Conservation (phyloP, 805 yeast species). For the Wickerhamiella kurtzmanii region DNA sequence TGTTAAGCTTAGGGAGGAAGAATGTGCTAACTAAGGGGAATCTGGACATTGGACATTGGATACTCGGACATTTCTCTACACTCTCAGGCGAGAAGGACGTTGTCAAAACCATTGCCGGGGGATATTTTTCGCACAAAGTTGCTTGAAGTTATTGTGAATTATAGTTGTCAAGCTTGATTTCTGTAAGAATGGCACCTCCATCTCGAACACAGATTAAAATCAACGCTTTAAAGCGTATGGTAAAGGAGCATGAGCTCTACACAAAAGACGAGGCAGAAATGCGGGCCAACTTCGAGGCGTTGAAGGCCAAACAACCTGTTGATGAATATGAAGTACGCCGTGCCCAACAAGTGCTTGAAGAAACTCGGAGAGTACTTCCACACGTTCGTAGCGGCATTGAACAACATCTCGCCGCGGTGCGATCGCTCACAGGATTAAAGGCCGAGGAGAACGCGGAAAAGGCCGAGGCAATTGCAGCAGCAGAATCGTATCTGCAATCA, state of each 20-base stretch:
- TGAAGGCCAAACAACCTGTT: conserved; percentile 32
- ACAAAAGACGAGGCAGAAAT: conserved; percentile 46
- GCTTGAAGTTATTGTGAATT: no score
- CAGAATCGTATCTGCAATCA: conserved; percentile 7
- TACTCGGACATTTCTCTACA: no score
- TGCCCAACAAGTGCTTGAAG: conserved; percentile 36
- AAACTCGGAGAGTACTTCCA: conserved; percentile 41
- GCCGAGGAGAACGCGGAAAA: conserved; percentile 19
- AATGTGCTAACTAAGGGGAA: not conserved
- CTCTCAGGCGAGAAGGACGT: no score
- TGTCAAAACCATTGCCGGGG: no score
- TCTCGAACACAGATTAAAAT: conserved; percentile 56
- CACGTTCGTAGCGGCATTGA: conserved; percentile 34
- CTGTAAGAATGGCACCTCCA: conserved; percentile 46
- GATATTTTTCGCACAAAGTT: no score
- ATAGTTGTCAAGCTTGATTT: no score
- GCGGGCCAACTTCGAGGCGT: conserved; percentile 32
- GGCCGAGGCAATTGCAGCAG: conserved; percentile 13
- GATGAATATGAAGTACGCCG: conserved; percentile 54
- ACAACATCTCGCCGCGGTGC: conserved; percentile 17
- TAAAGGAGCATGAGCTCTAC: conserved; percentile 55
- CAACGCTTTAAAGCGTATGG: conserved; percentile 51
- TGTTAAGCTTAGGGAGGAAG: not conserved
- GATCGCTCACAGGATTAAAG: conserved; percentile 12
- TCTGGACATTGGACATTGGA: no score